Evolutionary conservation across 768 basidiomycete species (phyloP), one percentile per base, ranked within the genome.

Genomic region (Agrocybe praecox): DNA sequence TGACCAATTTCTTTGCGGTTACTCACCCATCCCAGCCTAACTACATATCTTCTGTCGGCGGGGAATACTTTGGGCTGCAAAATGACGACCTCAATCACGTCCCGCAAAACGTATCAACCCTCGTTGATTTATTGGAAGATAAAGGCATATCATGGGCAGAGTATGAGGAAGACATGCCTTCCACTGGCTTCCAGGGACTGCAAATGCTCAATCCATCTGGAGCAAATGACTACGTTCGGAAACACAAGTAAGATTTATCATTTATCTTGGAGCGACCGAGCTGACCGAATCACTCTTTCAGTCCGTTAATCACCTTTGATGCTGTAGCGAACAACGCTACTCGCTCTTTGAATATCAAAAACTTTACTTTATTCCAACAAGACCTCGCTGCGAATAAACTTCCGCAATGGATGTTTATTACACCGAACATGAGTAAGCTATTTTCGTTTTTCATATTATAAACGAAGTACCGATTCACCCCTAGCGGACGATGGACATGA

Each of bases 11-110:
- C 63, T 83, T 79, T 55, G 78, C 69, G 2, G 58, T 84, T 36
- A 83, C 82, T 24, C 84, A 85, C 62, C 83, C 85, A 2, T 86
- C 85, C 1, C 73, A 88, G 65, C 86, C 87, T 26, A 88, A 89
- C 69, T 87, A 78, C 49, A 62, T 80, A 49, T 77, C 83, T 14
- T 67, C 73, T 1, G 70, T 74, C 10, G 81, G 80, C 17, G 85
- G 85, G 36, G 80, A 83, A 65, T 85, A 80, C 66, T 83, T 70
- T 49, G 86, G 80, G 29, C 72, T 80, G 65, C 68, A 67, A 1
- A 73, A 69, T 55, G 84, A 88, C 52, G 64, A 62, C 52, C 66
- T 71, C 45, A 65, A 69, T 53, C 56, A 63, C 24, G 56, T 84
- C 34, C 77, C 79, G 0, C 62, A 58, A 23, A 86, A 85, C 61